Base-by-base conservation (phyloP, 306 rosid species). In the Citrullus mucosospermus region DNA sequence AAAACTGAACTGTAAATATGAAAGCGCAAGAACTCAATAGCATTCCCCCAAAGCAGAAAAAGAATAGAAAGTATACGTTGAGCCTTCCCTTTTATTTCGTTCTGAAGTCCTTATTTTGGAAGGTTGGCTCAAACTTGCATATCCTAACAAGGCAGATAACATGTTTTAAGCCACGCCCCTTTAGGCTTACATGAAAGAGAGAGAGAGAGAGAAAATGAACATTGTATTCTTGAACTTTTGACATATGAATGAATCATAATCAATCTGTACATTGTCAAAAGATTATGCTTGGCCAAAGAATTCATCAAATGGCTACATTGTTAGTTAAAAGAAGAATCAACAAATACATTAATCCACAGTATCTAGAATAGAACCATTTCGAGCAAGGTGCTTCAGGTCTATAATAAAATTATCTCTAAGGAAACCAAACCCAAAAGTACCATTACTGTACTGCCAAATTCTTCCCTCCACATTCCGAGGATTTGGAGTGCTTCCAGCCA, bases 351-450 rank as follows among this genome's bases (percentile, higher is more conserved):
- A 83, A 63, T 85, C 85, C 81, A 86, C 81, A 22, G 85, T 76
- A 82, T 93, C 97, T 68, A 88, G 78, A 80, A 92, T 81, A 70
- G 81, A 79, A 59, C 92, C 97, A 73, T 90, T 84, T 72, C 76
- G 79, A 81, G 87, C 81, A 66, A 95, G 83, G 41, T 76, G 89
- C 84, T 88, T 92, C 89, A 92, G 68, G 88, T 92, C 97, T 80
- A 93, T 78, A 54, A 91, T 88, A 79, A 91, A 87, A 81, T 87
- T 85, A 74, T 96, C 99, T 58, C 85, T 86, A 76, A 92, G 86
- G 78, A 89, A 92, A 17, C 99, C 99, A 73, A 96, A 92, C 80
- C 99, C 98, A 25, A 92, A 96, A 50, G 92, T 85, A 15, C 98
- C 98, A 55, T 93, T 87, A 11, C 67, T 80, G 74, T 92, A 96